Base-by-base conservation (phyloP, 1,284 basidiomycete genomes). In the Coniferiporia weirii region DNA sequence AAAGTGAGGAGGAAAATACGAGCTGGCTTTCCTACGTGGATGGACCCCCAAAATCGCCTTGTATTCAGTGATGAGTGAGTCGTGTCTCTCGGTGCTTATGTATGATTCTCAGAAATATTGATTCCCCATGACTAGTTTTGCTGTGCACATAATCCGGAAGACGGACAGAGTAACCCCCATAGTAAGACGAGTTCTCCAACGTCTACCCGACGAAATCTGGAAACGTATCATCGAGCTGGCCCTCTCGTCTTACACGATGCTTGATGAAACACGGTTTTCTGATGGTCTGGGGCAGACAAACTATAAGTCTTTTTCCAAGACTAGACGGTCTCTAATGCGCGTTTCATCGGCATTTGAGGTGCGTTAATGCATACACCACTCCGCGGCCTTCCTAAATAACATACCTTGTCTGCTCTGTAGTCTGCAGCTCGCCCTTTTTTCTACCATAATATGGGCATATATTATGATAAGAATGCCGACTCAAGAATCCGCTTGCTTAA, bases 1-100 rank as follows among this genome's bases (percentile, higher is more conserved):
- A 22, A 44, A 38, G 17, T 48, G 54, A 55, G 35, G 46, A 35
- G 32, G 34, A 55, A 47, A 45, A 55, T 55, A n/a, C 20, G 44
- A 13, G 44, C n/a, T 7, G 8, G 9, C 32, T n/a, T 47, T 35
- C 17, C 27, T 9, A 12, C 15, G n/a, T 47, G 17, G 8, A 10
- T 20, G 9, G 44, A 19, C 4, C 20, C 27, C 34, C 13, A 35
- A 35, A 17, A 47, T 9, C 43, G 54, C 19, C 17, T 55, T 20
- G 20, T 9, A 4, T 46, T 34, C 34, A 47, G 34, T 34, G n/a
- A 55, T 19, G 22, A 36, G 45, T 55, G 22, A 27, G 54, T 32
- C 34, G 9, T 10, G 13, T 48, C 35, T n/a, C 9, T 40, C 3
- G 12, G 3, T 12, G 3, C 38, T 40, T 15, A 15, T 40, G 8